phyloP scores from a whole-genome alignment of 345 rosid genomes.

The Sonneratia alba region DNA sequence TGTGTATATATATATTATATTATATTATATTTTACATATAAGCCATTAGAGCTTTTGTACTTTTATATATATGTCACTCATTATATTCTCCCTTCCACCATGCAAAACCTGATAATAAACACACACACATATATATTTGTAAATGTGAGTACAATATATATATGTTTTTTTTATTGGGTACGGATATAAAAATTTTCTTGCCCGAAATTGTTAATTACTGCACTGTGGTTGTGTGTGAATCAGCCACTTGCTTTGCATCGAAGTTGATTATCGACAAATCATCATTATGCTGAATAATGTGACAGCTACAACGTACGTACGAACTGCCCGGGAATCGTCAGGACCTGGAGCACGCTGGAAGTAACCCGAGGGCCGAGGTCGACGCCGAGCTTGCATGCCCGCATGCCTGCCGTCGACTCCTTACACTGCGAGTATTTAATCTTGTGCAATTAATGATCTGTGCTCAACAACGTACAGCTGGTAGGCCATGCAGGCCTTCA shows the following conservation, averaged over 20 bases:
- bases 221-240: background rate
- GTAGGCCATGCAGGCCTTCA: too few relatives aligned
- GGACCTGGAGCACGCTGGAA: background rate
- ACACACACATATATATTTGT: background rate
- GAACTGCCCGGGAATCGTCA: background rate
- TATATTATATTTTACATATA: background rate
- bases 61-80: background rate
- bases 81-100: slow-evolving; percentile 1
- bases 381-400: too few relatives aligned
- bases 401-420: too few relatives aligned
- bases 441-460: too few relatives aligned
- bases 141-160: background rate
- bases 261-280: background rate
- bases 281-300: background rate
- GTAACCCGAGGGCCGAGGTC: background rate
- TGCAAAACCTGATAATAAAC: background rate
- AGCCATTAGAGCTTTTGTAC: background rate
- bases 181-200: background rate
- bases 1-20: too few relatives aligned
- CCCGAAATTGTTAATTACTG: background rate
- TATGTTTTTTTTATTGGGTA: background rate
- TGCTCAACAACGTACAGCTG: too few relatives aligned
- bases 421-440: too few relatives aligned
- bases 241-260: background rate
- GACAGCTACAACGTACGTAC: background rate